Evolutionary conservation across 1,284 basidiomycete species (phyloP).

Genomic region (Boletus semigastroideus): DNA sequence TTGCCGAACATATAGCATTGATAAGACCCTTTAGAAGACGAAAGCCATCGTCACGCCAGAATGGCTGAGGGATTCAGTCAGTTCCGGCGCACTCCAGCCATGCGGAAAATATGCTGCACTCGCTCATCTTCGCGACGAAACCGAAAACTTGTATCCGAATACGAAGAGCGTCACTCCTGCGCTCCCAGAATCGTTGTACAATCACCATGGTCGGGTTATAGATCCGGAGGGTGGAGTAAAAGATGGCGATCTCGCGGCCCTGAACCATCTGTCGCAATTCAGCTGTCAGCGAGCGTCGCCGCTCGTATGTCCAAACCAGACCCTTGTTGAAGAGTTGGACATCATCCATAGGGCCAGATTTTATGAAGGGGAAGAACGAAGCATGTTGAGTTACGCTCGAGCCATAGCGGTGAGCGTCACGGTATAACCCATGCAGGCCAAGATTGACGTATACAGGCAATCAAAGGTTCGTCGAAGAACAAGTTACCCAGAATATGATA

Average conservation of each 20-base stretch:
- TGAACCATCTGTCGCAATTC: slow-evolving; percentile 46
- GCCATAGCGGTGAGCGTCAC: slow-evolving; percentile 55
- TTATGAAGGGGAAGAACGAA: slow-evolving; percentile 63
- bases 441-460: slow-evolving; percentile 36
- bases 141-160: slow-evolving; percentile 43
- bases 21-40: slow-evolving; percentile 44
- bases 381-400: slow-evolving; percentile 65
- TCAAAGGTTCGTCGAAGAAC: slow-evolving; percentile 53
- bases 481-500: background rate
- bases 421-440: background rate
- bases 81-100: slow-evolving; percentile 43
- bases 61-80: slow-evolving; percentile 63
- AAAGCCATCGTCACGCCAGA: slow-evolving; percentile 66
- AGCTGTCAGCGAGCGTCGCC: slow-evolving; percentile 63
- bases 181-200: slow-evolving; percentile 6
- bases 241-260: slow-evolving; percentile 17
- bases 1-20: slow-evolving; percentile 1
- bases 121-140: slow-evolving; percentile 46
- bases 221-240: slow-evolving; percentile 13
- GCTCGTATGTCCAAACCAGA: slow-evolving; percentile 65
- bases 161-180: background rate
- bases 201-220: slow-evolving; percentile 2
- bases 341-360: slow-evolving; percentile 57
- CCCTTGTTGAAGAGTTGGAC: slow-evolving; percentile 53
- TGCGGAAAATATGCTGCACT: slow-evolving; percentile 57